Evolutionary conservation across 306 rosid species (phyloP).

Genomic region (Hippophae rhamnoides): DNA sequence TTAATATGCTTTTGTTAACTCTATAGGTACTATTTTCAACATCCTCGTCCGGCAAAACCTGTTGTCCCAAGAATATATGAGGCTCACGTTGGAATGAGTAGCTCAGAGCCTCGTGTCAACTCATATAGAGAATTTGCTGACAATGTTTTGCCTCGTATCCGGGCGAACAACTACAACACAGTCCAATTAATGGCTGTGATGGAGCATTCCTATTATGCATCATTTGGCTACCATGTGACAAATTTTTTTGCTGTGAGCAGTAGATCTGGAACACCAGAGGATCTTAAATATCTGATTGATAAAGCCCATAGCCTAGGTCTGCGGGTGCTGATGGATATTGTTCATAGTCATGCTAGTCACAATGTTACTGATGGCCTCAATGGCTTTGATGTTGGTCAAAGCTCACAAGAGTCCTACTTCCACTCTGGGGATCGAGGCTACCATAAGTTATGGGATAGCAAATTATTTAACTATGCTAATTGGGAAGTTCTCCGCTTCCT

Average conservation of each 20-base stretch:
- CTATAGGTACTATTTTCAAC: slow-evolving; percentile 65
- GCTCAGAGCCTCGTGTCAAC: slow-evolving; percentile 74
- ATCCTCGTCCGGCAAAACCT: slow-evolving; percentile 66
- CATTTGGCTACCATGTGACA: slow-evolving; percentile 91
- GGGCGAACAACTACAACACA: slow-evolving; percentile 76
- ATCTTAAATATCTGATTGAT: slow-evolving; percentile 83
- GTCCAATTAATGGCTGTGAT: slow-evolving; percentile 96
- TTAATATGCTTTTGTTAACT: slow-evolving; percentile 2
- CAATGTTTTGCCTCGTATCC: slow-evolving; percentile 72
- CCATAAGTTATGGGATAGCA: slow-evolving; percentile 93
- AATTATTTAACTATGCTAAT: slow-evolving; percentile 83
- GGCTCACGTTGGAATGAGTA: slow-evolving; percentile 97
- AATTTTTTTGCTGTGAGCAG: slow-evolving; percentile 92
- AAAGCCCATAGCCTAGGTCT: slow-evolving; percentile 88
- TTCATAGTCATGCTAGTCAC: slow-evolving; percentile 96
- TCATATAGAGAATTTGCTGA: slow-evolving; percentile 94
- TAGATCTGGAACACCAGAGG: slow-evolving; percentile 96
- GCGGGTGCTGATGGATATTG: slow-evolving; percentile 78
- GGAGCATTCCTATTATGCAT: slow-evolving; percentile 98
- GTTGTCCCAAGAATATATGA: slow-evolving; percentile 77
- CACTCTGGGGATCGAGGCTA: slow-evolving; percentile 81
- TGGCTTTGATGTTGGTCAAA: slow-evolving; percentile 96
- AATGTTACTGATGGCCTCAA: slow-evolving; percentile 89
- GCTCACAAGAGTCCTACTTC: slow-evolving; percentile 81
- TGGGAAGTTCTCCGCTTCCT: slow-evolving; percentile 99